Evolutionary conservation across 2,329 filamentous ascomycete species (phyloP), one percentile per base, ranked within the genome.

Genomic region (Chalaropsis thielavioides): DNA sequence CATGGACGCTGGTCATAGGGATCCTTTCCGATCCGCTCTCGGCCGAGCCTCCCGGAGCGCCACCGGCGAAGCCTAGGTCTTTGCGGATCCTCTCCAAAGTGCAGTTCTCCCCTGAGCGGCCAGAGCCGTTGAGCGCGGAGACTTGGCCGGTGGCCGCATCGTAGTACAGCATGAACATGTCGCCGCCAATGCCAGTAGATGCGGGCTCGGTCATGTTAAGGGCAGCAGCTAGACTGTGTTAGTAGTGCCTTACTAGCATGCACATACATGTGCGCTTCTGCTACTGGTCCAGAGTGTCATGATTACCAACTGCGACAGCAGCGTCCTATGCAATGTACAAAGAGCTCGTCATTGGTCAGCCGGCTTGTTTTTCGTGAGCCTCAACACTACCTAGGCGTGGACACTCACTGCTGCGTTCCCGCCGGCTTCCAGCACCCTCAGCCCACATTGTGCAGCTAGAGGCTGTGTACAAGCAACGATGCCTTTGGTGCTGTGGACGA

Each of bases 81-180:
- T 81, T 80, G 27, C 89, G 83, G 64, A 95, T 81, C 40, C 78
- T 80, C 63, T 90, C 86, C 0, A 95, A 79, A 0, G 85, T 88
- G 68, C 78, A 84, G 44, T 86, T 84, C 62, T 76, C 79, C 3
- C 89, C 85, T 2, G 90, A 84, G 35, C 94, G 85, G n/a, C 94
- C 94, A 1, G 92, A 96, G 22, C 92, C 94, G 74, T 99, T 99
- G 74, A 97, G 78, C 10, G 91, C 89, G 64, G 85, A 87, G 8
- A 97, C 87, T 68, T 88, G 88, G 72, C 88, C 88, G 0, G 86
- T 89, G 70, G 87, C 83, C 51, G 90, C 90, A 72, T 95, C 83
- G 78, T 92, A 97, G 79, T 84, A 96, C 43, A 97, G 83, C 74
- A 92, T 92, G 77, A 97, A 99, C 85, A 96, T 91, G 76, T 99